Base-by-base conservation (phyloP, 2,329 filamentous ascomycete genomes). In the Colletotrichum lupini region DNA sequence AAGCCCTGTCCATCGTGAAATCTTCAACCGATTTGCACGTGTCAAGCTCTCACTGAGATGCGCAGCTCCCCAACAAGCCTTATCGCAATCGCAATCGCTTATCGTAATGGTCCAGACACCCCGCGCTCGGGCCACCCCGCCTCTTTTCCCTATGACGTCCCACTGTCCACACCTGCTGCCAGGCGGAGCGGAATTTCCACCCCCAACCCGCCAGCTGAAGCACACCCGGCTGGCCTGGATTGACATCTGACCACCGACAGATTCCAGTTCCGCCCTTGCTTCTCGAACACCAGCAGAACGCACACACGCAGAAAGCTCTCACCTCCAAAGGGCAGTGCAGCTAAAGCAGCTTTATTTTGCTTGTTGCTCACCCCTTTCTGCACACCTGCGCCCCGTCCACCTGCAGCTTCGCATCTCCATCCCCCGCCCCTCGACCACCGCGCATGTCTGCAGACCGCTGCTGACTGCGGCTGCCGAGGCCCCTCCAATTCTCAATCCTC, bases 181-280 rank as follows among this genome's bases (percentile, higher is more conserved):
- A 73, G 22, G 49, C 70, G 65, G 69, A 69, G 58, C 64, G 69
- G 65, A 69, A 63, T 59, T 63, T 63, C 69, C 69, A 59, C 65
- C 37, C 30, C 67, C 62, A 72, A 58, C 58, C 57, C 63, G 35
- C 30, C 62, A 72, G 24, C 28, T 61, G 63, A 58, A 67, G 30
- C 68, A 56, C 24, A 32, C 42, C 42, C 53, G 42, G 60, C 67
- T 56, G 57, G 37, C 46, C 67, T 70, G 16, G 16, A 55, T 65
- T 56, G 70, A 57, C 70, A 73, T 73, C 60, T 73, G 70, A 73
- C 67, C 67, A 70, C 70, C 66, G 55, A 58, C 55, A 65, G 22
- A 42, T 56, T 55, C 49, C 28, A 64, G 30, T 70, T 60, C 67
- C 67, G 60, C 70, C 70, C 70, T 66, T 65, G 67, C 68, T 66